Evolutionary conservation across 139 green algal genomes (phyloP), one percentile per base, ranked within the genome.

Genomic region (Deuterostichococcus epilithicus): DNA sequence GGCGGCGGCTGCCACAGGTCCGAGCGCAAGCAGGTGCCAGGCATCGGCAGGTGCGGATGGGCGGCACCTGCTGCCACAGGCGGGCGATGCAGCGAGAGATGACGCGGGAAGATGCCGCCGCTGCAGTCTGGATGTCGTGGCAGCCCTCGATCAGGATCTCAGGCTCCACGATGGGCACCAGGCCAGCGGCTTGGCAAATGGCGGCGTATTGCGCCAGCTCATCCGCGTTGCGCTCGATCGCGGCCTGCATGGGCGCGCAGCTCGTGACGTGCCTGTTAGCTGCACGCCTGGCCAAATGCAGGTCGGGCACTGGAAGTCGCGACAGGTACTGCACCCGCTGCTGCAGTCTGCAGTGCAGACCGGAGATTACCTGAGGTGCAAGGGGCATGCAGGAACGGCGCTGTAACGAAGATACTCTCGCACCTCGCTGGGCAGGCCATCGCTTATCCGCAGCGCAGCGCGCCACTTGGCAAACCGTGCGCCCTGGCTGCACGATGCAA

Each of bases 141-240:
- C 59, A 45, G 30, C 95, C 95, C 70, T 99, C 95, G 30, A 94
- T 95, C 30, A 99, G 79, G 36, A 99, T 81, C 81, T 99, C 95
- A 8, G 95, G 95, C 86, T 99, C 95, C 35, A 99, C 95, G 59
- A 99, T 96, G 0, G 95, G 95, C 8, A 98, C 92, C 33, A 99
- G 76, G 1, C 90, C 93, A 28, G 83, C 80, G 1, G 74, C 74
- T 88, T 99, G 95, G 79, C 86, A 94, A 30, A 97, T 92, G 3
- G 82, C 82, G 34, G 96, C 96, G 74, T 99, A 98, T 35, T 91
- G 65, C 20, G 95, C 96, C 60, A 99, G 90, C 80, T 94, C 86
- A 59, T 91, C 68, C 1, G 91, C 92, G 76, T 98, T 98, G 22
- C 77, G 68, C 33, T 92, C 72, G 20, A 97, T 86, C 38, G 90